These are phyloP conservation scores for Neonectria coccinea DNA, from an alignment of 2,329 filamentous ascomycete species.

Conservation along the genomic window DNA sequence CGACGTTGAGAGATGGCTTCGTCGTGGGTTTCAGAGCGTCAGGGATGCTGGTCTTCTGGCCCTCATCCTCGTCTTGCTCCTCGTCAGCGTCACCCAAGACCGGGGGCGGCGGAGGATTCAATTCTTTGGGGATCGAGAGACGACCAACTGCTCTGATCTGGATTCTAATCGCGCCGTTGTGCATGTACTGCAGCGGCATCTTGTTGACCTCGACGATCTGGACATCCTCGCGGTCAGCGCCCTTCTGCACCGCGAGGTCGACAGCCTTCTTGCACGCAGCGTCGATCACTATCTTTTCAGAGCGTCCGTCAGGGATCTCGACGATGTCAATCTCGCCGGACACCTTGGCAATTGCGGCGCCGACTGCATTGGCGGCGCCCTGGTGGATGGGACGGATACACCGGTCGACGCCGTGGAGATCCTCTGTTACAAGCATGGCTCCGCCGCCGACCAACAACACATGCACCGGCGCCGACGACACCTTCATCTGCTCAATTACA, in stretches of 20 bases:
- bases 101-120: constrained; percentile 40
- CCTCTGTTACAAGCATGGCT: constrained; percentile 61
- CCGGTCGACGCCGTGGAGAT: constrained; percentile 61
- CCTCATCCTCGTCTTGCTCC: constrained; percentile 36
- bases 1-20: constrained; percentile 47
- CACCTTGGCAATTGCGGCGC: constrained; percentile 68
- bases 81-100: constrained; percentile 21
- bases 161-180: constrained; percentile 51
- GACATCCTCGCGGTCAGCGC: constrained; percentile 50
- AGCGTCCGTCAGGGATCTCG: constrained; percentile 56
- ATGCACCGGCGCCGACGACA: constrained; percentile 62
- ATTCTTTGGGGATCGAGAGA: constrained; percentile 46
- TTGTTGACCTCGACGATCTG: constrained; percentile 60
- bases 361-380: constrained; percentile 70
- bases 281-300: constrained; percentile 53
- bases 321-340: constrained; percentile 65
- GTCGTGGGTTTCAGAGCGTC: constrained; percentile 47
- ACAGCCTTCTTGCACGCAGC: constrained; percentile 53
- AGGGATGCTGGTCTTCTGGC: constrained; percentile 44
- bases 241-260: constrained; percentile 48
- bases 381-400: constrained; percentile 64
- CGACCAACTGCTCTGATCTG: constrained; percentile 51
- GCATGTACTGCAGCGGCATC: constrained; percentile 53
- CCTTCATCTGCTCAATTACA: constrained; percentile 68
- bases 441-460: constrained; percentile 70